Conservation (phyloP, 2,329 filamentous ascomycete species). For the Triangularia setosa region DNA sequence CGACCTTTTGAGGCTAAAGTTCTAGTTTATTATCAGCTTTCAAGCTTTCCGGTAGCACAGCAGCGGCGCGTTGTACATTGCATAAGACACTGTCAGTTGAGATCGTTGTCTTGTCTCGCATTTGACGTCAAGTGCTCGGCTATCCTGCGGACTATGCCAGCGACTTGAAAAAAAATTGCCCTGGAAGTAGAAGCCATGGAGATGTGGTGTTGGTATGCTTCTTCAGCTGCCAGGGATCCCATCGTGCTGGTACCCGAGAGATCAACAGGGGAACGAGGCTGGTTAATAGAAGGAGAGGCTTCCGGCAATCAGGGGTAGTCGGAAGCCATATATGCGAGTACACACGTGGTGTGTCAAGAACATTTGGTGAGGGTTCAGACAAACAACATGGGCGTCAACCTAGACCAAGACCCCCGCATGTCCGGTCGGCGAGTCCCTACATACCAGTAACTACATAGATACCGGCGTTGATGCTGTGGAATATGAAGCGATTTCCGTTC, state of each 20-base stretch:
- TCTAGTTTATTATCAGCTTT: neutral
- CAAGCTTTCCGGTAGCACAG: conserved; percentile 2
- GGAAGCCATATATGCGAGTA: too few species aligned
- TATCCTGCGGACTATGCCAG: neutral
- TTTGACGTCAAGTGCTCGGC: conserved; percentile 3
- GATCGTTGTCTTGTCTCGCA: conserved; percentile 4
- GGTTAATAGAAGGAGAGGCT: too few species aligned
- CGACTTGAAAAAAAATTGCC: neutral
- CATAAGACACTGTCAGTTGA: conserved; percentile 13
- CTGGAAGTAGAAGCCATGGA: neutral
- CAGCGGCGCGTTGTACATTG: neutral
- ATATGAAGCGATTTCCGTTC: neutral
- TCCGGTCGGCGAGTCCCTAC: neutral
- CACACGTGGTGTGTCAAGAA: too few species aligned
- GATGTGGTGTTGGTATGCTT: neutral
- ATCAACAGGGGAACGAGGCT: neutral
- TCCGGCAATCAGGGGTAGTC: too few species aligned
- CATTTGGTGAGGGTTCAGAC: neutral
- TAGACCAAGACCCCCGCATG: neutral
- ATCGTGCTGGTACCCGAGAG: neutral
- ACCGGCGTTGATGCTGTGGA: too few species aligned
- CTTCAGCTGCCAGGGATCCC: neutral
- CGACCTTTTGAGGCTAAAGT: neutral
- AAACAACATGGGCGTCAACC: neutral
- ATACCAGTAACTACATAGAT: too few species aligned